Percentiles rank a stretch among this genome's conserved stretches.
phyloP scores from a whole-genome alignment of 345 rosid genomes.

The Sonneratia alba region DNA sequence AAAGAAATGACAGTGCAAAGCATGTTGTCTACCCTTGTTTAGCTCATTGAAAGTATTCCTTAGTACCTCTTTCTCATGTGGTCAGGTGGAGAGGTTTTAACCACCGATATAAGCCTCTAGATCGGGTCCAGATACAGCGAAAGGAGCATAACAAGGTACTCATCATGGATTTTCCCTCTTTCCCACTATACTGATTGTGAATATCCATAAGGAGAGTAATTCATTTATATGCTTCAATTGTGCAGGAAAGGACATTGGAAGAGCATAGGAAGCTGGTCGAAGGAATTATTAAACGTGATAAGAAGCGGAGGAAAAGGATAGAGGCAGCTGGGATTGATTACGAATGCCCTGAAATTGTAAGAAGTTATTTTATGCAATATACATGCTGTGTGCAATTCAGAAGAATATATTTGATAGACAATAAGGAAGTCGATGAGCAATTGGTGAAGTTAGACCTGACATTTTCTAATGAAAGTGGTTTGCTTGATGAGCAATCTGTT shows the following conservation, averaged over 20 bases:
- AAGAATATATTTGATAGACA: background rate
- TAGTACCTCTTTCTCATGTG: background rate
- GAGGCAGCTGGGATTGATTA: slow-evolving; percentile 77
- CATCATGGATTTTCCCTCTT: background rate
- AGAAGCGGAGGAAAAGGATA: slow-evolving; percentile 57
- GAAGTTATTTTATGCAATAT: slow-evolving; percentile 14
- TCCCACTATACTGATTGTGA: background rate
- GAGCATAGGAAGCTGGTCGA: slow-evolving; percentile 67
- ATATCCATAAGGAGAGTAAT: background rate
- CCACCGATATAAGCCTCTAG: slow-evolving; percentile 45
- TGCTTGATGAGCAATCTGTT: background rate
- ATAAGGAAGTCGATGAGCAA: background rate
- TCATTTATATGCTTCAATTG: background rate
- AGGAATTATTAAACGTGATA: slow-evolving; percentile 53
- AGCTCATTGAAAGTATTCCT: background rate
- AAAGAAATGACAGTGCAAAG: background rate
- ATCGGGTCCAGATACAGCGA: slow-evolving; percentile 51
- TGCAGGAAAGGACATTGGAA: slow-evolving; percentile 81
- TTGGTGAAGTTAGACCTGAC: background rate
- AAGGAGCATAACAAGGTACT: slow-evolving; percentile 62
- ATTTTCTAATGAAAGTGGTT: no score
- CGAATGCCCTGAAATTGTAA: slow-evolving; percentile 84
- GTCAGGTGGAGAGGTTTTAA: slow-evolving; percentile 80
- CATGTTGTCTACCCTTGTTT: background rate
- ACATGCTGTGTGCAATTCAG: background rate